phyloP scores from a whole-genome alignment of 2,329 filamentous ascomycete species.

The Paraphaeosphaeria sporulosa region DNA sequence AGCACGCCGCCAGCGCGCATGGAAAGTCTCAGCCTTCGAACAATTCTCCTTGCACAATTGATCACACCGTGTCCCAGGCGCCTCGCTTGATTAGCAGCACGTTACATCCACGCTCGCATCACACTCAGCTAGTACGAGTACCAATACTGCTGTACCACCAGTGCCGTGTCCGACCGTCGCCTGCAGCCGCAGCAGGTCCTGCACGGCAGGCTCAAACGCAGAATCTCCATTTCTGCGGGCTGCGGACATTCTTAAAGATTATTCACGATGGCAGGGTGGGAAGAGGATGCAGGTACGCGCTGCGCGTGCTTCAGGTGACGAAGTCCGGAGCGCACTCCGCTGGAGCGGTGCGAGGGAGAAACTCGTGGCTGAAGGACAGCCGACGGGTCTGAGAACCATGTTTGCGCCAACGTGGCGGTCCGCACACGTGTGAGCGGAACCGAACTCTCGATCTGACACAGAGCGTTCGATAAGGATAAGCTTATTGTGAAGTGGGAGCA shows the following conservation, averaged over 20 bases:
- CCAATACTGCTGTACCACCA: constrained; percentile 5
- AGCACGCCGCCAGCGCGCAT: constrained; percentile 7
- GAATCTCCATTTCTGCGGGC: not conserved
- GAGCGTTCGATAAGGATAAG: not conserved
- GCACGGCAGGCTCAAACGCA: not conserved
- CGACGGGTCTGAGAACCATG: not conserved
- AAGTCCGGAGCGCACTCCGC: constrained; percentile 12
- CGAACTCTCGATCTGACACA: constrained; percentile 7
- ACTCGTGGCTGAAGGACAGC: not conserved
- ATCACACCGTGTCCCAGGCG: constrained; percentile 8
- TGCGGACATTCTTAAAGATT: not conserved
- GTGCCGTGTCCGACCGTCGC: not conserved
- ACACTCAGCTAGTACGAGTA: constrained; percentile 1
- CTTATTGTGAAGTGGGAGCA: not conserved
- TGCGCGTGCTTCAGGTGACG: constrained; percentile 9
- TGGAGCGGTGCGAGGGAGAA: not conserved
- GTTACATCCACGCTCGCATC: not conserved
- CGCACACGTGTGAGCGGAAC: constrained; percentile 4
- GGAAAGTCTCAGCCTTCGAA: constrained; percentile 12
- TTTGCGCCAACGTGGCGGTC: not conserved
- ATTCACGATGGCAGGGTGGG: not conserved
- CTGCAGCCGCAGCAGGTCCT: not conserved
- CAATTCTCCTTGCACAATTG: not conserved
- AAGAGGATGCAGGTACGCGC: constrained; percentile 2
- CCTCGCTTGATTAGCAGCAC: not conserved